These are phyloP conservation scores for Parathielavia appendiculata DNA, from an alignment of 495 filamentous ascomycete genomes.

Conservation along the genomic window DNA sequence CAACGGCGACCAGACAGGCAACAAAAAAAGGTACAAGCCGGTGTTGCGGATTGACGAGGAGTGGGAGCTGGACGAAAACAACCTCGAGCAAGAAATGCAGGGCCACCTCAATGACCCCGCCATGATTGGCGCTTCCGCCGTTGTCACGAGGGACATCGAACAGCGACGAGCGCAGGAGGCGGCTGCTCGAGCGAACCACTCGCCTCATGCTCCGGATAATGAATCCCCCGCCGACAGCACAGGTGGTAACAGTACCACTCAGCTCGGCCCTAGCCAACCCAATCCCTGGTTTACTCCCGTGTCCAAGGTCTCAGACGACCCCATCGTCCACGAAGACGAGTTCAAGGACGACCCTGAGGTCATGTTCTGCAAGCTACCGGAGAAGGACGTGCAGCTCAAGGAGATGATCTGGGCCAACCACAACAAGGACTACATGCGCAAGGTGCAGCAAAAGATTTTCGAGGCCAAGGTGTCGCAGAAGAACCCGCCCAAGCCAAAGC, in stretches of 20 bases:
- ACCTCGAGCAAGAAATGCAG: slow-evolving; percentile 49
- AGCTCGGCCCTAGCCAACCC: not conserved
- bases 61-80: slow-evolving; percentile 46
- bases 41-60: slow-evolving; percentile 38
- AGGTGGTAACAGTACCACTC: not conserved
- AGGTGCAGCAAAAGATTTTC: slow-evolving; percentile 70
- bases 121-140: slow-evolving; percentile 38
- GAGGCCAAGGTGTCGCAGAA: slow-evolving; percentile 57
- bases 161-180: slow-evolving; percentile 24
- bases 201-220: not conserved
- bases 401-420: slow-evolving; percentile 89
- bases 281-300: slow-evolving; percentile 5
- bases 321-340: slow-evolving; percentile 65
- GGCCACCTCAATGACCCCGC: slow-evolving; percentile 43
- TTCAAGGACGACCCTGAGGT: slow-evolving; percentile 88
- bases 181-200: slow-evolving; percentile 1
- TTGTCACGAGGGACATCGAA: slow-evolving; percentile 30
- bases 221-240: not conserved
- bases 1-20: not conserved
- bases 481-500: slow-evolving; percentile 45
- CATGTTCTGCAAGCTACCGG: slow-evolving; percentile 62
- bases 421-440: slow-evolving; percentile 84
- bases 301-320: slow-evolving; percentile 37
- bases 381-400: slow-evolving; percentile 67
- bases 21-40: slow-evolving; percentile 18